Conservation (phyloP, 768 basidiomycete genomes). For the Termitomyces sp. region DNA sequence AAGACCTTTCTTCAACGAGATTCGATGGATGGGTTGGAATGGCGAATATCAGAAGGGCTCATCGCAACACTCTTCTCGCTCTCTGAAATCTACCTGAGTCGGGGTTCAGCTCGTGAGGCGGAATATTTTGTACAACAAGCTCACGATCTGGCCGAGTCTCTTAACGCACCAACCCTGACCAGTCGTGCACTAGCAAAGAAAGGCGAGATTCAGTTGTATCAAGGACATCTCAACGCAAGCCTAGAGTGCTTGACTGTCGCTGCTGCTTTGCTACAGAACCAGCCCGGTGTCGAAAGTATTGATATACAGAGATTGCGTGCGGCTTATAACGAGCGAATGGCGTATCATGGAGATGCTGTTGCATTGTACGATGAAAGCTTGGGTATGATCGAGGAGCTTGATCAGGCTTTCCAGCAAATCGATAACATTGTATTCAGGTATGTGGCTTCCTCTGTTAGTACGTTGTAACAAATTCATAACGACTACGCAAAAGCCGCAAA, state of each 20-base stretch:
- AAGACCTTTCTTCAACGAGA: constrained; percentile 26
- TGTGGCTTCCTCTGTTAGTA: constrained; percentile 13
- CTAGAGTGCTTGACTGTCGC: constrained; percentile 50
- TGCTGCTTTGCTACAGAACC: constrained; percentile 38
- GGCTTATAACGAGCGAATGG: constrained; percentile 42
- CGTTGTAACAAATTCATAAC: background rate
- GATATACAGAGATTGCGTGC: constrained; percentile 55
- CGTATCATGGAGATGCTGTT: constrained; percentile 42
- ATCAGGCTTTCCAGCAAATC: constrained; percentile 46
- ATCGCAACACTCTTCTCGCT: constrained; percentile 64
- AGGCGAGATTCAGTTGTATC: constrained; percentile 67
- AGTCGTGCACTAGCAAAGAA: constrained; percentile 64
- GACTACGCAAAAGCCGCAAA: constrained; percentile 33
- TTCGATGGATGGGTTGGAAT: constrained; percentile 58
- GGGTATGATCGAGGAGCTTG: constrained; percentile 58
- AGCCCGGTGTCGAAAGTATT: constrained; percentile 53
- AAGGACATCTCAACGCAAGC: constrained; percentile 57
- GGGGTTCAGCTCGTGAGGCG: constrained; percentile 83
- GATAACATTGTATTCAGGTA: constrained; percentile 47
- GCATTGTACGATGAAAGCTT: constrained; percentile 54
- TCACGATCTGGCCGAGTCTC: constrained; percentile 61
- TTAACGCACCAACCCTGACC: constrained; percentile 62
- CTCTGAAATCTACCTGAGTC: constrained; percentile 55
- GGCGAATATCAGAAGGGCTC: constrained; percentile 74
- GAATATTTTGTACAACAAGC: constrained; percentile 83